These are phyloP conservation scores for Setaria italica DNA, from an alignment of 202 grass and related monocot species.

Conservation along the genomic window DNA sequence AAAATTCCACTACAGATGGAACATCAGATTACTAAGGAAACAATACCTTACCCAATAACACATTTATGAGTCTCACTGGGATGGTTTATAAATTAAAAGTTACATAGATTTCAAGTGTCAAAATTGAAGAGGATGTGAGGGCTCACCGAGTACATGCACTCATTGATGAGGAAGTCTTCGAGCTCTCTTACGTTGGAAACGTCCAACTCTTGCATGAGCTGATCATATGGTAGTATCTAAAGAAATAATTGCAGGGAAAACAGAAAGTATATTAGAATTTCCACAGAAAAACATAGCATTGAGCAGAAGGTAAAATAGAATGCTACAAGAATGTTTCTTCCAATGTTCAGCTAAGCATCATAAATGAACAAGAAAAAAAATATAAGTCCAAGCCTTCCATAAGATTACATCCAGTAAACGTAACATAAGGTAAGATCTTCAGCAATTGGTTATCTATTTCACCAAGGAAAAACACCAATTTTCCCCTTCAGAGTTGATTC, in stretches of 20 bases:
- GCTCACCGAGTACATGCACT: slow-evolving; percentile 99
- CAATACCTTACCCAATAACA: neutral
- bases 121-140: slow-evolving; percentile 32
- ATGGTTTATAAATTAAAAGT: neutral
- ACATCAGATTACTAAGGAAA: neutral
- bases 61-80: neutral
- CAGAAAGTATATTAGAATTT: neutral
- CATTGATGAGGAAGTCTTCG: slow-evolving; percentile 99
- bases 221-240: slow-evolving; percentile 94
- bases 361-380: neutral
- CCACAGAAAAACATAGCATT: slow-evolving; percentile 1
- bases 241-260: slow-evolving; percentile 22
- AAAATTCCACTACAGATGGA: slow-evolving; percentile 1
- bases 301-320: slow-evolving; percentile 6
- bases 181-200: slow-evolving; percentile 97
- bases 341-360: slow-evolving; percentile 12
- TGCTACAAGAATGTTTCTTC: neutral
- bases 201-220: slow-evolving; percentile 96
- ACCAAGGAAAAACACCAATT: neutral
- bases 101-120: slow-evolving; percentile 3
- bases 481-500: neutral
- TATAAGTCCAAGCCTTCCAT: neutral
- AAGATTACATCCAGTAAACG: slow-evolving; percentile 22
- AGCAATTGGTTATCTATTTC: neutral
- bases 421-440: neutral